phyloP scores from a whole-genome alignment of 805 yeast genomes.

The Candida khao-thaluensis region DNA sequence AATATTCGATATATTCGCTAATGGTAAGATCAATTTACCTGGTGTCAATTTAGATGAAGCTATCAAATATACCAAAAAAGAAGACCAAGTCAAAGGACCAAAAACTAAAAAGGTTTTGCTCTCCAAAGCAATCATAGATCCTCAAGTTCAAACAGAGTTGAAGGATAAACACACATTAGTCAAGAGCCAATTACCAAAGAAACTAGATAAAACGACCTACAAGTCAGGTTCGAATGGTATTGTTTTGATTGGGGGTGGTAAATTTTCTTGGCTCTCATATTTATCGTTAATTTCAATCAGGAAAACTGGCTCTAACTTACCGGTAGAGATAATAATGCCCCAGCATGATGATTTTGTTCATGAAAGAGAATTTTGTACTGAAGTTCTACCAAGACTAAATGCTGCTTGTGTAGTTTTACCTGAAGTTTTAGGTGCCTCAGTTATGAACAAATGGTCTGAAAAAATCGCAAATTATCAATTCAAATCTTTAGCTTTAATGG shows the following conservation, averaged over 20 bases:
- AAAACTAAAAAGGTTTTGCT: conserved; percentile 25
- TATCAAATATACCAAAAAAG: conserved; percentile 21
- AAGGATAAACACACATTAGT: conserved; percentile 22
- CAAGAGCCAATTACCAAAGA: conserved; percentile 22
- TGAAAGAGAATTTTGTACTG: conserved; percentile 49
- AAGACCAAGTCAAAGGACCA: conserved; percentile 17
- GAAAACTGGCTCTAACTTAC: conserved; percentile 37
- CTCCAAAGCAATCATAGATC: conserved; percentile 26
- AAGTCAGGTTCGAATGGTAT: conserved; percentile 27
- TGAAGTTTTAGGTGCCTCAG: conserved; percentile 52
- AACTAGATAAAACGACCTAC: conserved; percentile 20
- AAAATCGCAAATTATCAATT: conserved; percentile 64
- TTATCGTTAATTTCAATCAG: conserved; percentile 32
- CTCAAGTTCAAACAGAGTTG: conserved; percentile 22
- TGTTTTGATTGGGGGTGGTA: conserved; percentile 36
- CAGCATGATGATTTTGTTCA: conserved; percentile 29
- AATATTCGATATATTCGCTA: conserved; percentile 24
- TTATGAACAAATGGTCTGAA: conserved; percentile 32
- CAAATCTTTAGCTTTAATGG: conserved; percentile 54
- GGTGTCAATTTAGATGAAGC: conserved; percentile 18
- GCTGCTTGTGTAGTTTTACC: conserved; percentile 63
- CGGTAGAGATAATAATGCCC: conserved; percentile 41
- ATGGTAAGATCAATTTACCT: conserved; percentile 17
- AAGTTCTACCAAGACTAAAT: conserved; percentile 56
- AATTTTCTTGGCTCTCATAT: conserved; percentile 36